Conservation (phyloP, 148 eudicot species). For the Camellia japonica region DNA sequence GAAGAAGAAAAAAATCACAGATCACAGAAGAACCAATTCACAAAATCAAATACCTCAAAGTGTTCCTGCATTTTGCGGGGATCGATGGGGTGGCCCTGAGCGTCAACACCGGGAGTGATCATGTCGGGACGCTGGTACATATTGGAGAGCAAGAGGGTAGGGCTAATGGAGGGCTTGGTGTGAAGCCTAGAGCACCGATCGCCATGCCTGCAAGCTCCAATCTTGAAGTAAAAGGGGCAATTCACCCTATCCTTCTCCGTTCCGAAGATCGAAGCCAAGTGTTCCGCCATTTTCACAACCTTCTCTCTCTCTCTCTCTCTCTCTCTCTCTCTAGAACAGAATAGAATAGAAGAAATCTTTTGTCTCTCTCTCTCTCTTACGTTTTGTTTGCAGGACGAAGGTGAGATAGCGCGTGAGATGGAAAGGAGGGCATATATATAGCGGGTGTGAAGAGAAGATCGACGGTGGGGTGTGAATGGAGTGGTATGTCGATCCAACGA, state of each 20-base stretch:
- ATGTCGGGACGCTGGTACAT: slow-evolving; percentile 13
- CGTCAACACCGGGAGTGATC: slow-evolving; percentile 13
- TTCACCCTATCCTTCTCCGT: slow-evolving; percentile 34
- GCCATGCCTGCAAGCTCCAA: slow-evolving; percentile 30
- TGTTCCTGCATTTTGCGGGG: slow-evolving; percentile 15
- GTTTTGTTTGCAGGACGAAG: not conserved
- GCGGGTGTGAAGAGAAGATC: not conserved
- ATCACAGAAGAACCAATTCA: not conserved
- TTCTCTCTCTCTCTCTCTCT: slow-evolving; percentile 2
- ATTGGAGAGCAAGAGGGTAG: slow-evolving; percentile 7
- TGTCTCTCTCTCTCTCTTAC: not conserved
- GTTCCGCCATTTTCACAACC: slow-evolving; percentile 22
- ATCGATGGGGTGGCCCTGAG: slow-evolving; percentile 14
- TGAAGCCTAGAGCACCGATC: slow-evolving; percentile 31
- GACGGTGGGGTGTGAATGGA: not conserved
- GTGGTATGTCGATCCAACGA: not conserved
- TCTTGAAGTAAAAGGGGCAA: slow-evolving; percentile 33
- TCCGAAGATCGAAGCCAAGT: slow-evolving; percentile 30
- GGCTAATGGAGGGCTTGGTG: slow-evolving; percentile 10
- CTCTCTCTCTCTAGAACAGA: slow-evolving; percentile 1
- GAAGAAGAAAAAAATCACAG: not conserved
- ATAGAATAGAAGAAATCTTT: not conserved
- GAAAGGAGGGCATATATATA: not conserved
- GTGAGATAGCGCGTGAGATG: not conserved
- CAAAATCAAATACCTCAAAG: slow-evolving; percentile 8